These are phyloP conservation scores for Kurtzmaniella natalensis DNA, from an alignment of 1,139 yeast genomes.

Conservation along the genomic window DNA sequence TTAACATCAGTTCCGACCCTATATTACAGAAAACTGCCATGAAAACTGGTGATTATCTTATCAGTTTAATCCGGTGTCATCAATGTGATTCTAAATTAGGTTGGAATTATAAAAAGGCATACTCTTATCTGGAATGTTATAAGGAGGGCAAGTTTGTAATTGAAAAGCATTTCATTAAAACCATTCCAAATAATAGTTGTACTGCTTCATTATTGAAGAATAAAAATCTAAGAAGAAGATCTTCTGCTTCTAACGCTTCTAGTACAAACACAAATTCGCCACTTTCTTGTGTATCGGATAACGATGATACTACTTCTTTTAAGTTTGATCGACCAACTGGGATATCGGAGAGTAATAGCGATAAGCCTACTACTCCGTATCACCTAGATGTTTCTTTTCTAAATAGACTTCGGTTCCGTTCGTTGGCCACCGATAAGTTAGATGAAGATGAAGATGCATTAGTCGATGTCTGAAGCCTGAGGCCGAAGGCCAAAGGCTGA, in stretches of 20 bases:
- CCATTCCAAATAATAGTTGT: slow-evolving; percentile 7
- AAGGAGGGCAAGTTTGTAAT: slow-evolving; percentile 79
- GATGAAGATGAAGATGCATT: slow-evolving; percentile 6
- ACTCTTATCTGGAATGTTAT: slow-evolving; percentile 52
- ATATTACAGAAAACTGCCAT: slow-evolving; percentile 40
- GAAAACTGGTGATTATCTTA: slow-evolving; percentile 69
- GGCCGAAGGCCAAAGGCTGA: too few species aligned
- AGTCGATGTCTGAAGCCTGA: slow-evolving; percentile 2
- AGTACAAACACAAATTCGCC: neutral
- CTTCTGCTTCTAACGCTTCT: slow-evolving; percentile 6
- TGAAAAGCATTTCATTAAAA: slow-evolving; percentile 36
- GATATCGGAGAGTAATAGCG: neutral
- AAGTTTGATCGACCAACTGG: slow-evolving; percentile 3
- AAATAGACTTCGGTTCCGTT: slow-evolving; percentile 3
- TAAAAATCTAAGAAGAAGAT: slow-evolving; percentile 6
- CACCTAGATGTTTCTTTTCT: slow-evolving; percentile 3
- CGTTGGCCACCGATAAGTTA: slow-evolving; percentile 3
- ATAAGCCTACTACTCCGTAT: neutral
- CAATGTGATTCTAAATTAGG: slow-evolving; percentile 65
- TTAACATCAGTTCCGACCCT: slow-evolving; percentile 36
- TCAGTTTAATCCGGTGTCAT: slow-evolving; percentile 60
- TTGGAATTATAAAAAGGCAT: slow-evolving; percentile 72
- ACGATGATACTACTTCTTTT: slow-evolving; percentile 3
- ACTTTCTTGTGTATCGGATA: neutral
- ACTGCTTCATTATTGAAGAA: slow-evolving; percentile 7